Conservation (phyloP, 78 protist species). For the Dictyostelium purpureum region DNA sequence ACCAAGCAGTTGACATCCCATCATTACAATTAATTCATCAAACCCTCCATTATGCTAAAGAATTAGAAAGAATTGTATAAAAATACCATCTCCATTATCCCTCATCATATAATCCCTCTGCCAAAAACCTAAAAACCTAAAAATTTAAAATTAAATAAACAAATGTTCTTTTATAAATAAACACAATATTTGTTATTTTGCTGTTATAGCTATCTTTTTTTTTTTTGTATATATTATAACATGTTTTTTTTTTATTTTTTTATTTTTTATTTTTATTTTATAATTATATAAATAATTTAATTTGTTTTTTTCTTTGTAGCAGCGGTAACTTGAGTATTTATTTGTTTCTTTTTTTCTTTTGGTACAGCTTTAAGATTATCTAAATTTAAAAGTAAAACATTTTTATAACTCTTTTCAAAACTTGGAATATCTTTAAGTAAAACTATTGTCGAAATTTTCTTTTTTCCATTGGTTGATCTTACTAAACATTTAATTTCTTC, state of each 20-base stretch:
- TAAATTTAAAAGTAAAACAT: background rate
- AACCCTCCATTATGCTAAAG: constrained; percentile 75
- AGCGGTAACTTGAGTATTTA: background rate
- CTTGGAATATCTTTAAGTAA: background rate
- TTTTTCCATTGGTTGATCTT: constrained; percentile 59
- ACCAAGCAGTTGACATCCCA: constrained; percentile 37
- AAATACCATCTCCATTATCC: background rate
- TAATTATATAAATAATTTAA: background rate
- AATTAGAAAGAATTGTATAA: constrained; percentile 83
- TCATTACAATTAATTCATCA: constrained; percentile 67
- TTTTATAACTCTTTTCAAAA: constrained; percentile 43
- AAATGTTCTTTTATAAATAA: background rate
- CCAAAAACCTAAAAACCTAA: background rate
- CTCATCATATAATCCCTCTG: background rate
- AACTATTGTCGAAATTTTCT: constrained; percentile 52
- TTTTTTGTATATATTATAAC: background rate
- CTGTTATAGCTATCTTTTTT: too few species aligned
- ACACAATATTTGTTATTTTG: too few species aligned
- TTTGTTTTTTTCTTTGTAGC: background rate
- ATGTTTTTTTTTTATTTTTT: background rate
- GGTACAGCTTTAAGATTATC: constrained; percentile 49
- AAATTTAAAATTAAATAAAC: background rate
- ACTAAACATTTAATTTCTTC: constrained; percentile 63
- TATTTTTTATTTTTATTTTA: background rate
- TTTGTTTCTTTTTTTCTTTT: constrained; percentile 34